Evolutionary conservation across 2,329 filamentous ascomycete genomes (phyloP).

Genomic region (Paecilomyces fulvus): DNA sequence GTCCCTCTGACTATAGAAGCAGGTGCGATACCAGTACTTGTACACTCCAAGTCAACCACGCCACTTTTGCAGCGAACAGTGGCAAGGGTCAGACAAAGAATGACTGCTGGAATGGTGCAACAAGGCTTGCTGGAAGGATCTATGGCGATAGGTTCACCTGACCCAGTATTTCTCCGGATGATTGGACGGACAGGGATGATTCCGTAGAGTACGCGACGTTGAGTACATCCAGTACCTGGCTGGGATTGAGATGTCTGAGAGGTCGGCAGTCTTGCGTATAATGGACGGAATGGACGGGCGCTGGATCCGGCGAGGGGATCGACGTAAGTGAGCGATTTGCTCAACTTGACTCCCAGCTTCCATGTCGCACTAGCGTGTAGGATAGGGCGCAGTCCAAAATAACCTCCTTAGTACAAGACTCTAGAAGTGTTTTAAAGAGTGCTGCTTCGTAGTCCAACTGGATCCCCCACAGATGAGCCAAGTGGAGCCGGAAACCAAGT

Average conservation of each 20-base stretch:
- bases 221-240: conserved; percentile 4
- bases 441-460: neutral
- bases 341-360: neutral
- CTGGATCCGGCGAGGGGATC: neutral
- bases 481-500: conserved; percentile 3
- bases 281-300: neutral
- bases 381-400: neutral
- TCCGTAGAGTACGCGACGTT: neutral
- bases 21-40: neutral
- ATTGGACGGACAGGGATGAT: neutral
- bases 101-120: neutral
- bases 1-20: too few relatives aligned
- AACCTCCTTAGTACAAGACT: neutral
- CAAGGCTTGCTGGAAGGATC: neutral
- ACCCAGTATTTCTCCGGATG: neutral
- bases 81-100: neutral
- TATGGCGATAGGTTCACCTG: neutral
- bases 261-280: neutral
- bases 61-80: neutral
- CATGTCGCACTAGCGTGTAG: neutral
- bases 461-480: conserved; percentile 4
- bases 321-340: neutral
- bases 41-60: neutral
- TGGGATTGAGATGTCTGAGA: conserved; percentile 4
- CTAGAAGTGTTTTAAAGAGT: neutral